Evolutionary conservation across 352 stramenopile species (phyloP).

Genomic region (Phytopythium boreale): DNA sequence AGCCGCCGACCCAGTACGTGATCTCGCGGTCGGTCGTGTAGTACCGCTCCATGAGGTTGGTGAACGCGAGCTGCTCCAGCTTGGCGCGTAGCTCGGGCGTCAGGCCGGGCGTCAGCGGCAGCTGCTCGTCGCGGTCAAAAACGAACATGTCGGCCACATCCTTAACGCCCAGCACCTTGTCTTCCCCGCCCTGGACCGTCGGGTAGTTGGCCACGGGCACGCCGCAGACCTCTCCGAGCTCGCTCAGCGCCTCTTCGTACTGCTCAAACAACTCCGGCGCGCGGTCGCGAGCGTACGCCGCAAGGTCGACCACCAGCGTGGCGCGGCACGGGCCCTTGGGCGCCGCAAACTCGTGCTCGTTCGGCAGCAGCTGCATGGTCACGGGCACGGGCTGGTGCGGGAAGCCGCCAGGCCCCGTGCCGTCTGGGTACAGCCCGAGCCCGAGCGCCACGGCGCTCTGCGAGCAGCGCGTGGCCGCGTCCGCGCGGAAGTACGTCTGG

Average conservation of each 20-base stretch:
- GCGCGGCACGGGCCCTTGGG: slow-evolving; percentile 70
- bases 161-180: slow-evolving; percentile 75
- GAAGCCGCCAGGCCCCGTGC: slow-evolving; percentile 65
- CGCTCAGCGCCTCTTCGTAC: slow-evolving; percentile 52
- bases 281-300: slow-evolving; percentile 50
- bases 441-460: slow-evolving; percentile 74
- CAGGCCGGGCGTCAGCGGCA: slow-evolving; percentile 52
- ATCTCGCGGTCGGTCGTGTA: slow-evolving; percentile 75
- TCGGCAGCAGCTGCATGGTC: slow-evolving; percentile 81
- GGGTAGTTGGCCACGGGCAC: slow-evolving; percentile 58
- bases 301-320: slow-evolving; percentile 48
- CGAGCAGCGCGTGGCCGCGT: slow-evolving; percentile 74
- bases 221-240: slow-evolving; percentile 54
- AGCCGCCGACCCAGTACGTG: slow-evolving; percentile 84
- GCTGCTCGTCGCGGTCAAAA: slow-evolving; percentile 67
- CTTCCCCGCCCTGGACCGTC: slow-evolving; percentile 54
- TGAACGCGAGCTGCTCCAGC: slow-evolving; percentile 72
- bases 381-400: slow-evolving; percentile 71
- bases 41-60: slow-evolving; percentile 85
- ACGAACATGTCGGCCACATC: slow-evolving; percentile 84
- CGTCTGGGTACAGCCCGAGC: slow-evolving; percentile 80
- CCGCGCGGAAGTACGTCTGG: slow-evolving; percentile 82
- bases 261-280: slow-evolving; percentile 53
- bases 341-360: slow-evolving; percentile 84
- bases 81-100: slow-evolving; percentile 45